Base-by-base conservation (phyloP, 2,329 filamentous ascomycete species). In the Xenosphaeropsis pyriputrescens region DNA sequence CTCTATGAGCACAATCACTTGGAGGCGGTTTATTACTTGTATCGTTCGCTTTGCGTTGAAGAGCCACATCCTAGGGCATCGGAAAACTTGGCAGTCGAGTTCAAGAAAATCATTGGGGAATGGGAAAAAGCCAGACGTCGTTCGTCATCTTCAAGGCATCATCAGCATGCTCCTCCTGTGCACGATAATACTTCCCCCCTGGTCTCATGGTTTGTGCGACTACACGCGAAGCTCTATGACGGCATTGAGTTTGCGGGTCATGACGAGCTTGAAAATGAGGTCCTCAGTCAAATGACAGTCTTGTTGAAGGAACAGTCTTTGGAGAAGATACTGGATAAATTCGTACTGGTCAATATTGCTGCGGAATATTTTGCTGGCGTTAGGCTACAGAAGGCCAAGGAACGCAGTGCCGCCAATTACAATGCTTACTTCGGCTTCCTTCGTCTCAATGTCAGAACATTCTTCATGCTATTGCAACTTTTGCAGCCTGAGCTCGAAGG, bases 1-100 rank as follows among this genome's bases (percentile, higher is more conserved):
- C 70, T 85, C 35, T 78, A 81, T 38, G 75, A 88, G 49, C 72
- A 71, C 41, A 80, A 89, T 47, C 82, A 93, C 54, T 70, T 96
- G 36, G 75, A 85, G 43, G 79, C 85, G 8, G 79, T 93, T 19
- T 96, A 95, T 57, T 78, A 94, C 56, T 74, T 96, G 31, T 91
- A 94, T 54, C 79, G 88, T 44, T 79, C 88, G 13, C 69, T 91
- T 47, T 77, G 78, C 7, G 78, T 85, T 22, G 68, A 76, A 37
- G 67, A 78, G 31, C 85, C 86, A 4, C 79, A 91, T 51, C 79
- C 80, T 0, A 71, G 79, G 34, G 86, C 85, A 3, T 67, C 70
- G 40, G 62, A 66, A 14, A 96, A 96, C 51, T 66, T 98, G 35
- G 79, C 84, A 50, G 67, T 78, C 38, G 84, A 91, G 54, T 88